phyloP scores from a whole-genome alignment of 2,329 filamentous ascomycete species.

The Aspergillus viridinutans region DNA sequence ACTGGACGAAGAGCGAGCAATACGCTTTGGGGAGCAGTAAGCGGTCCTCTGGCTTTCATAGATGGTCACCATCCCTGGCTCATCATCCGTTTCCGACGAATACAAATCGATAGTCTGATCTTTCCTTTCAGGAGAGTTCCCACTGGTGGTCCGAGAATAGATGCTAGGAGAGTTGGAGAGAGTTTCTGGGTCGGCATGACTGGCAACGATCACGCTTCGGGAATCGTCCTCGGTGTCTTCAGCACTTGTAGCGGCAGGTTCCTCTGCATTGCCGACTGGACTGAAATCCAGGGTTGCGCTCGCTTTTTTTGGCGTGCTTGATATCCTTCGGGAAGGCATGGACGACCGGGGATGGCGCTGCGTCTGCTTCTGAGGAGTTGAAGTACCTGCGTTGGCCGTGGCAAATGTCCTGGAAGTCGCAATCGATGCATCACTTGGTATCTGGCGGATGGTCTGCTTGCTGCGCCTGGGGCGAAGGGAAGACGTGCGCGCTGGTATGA shows the following conservation, averaged over 20 bases:
- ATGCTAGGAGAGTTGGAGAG: conserved; percentile 35
- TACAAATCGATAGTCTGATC: conserved; percentile 4
- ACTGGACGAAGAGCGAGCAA: not conserved
- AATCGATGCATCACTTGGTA: conserved; percentile 30
- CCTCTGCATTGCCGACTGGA: not conserved
- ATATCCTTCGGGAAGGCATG: not conserved
- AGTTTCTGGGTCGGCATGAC: conserved; percentile 1
- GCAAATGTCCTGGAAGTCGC: conserved; percentile 28
- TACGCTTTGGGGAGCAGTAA: conserved; percentile 29
- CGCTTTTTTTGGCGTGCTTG: not conserved
- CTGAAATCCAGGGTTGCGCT: conserved; percentile 1
- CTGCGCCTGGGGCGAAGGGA: conserved; percentile 23
- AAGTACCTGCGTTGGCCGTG: conserved; percentile 20
- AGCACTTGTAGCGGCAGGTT: not conserved
- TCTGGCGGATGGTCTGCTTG: conserved; percentile 26
- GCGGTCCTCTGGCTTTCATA: conserved; percentile 26
- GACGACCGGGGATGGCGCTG: conserved; percentile 1
- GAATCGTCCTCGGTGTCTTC: conserved; percentile 17
- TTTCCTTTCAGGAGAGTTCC: conserved; percentile 21
- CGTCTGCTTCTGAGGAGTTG: conserved; percentile 18
- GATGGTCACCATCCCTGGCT: conserved; percentile 37
- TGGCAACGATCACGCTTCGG: conserved; percentile 16
- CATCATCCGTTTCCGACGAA: conserved; percentile 11
- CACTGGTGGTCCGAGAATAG: conserved; percentile 41
- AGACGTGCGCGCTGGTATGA: conserved; percentile 24